phyloP scores from a whole-genome alignment of 768 basidiomycete species.

The Russula sp. region DNA sequence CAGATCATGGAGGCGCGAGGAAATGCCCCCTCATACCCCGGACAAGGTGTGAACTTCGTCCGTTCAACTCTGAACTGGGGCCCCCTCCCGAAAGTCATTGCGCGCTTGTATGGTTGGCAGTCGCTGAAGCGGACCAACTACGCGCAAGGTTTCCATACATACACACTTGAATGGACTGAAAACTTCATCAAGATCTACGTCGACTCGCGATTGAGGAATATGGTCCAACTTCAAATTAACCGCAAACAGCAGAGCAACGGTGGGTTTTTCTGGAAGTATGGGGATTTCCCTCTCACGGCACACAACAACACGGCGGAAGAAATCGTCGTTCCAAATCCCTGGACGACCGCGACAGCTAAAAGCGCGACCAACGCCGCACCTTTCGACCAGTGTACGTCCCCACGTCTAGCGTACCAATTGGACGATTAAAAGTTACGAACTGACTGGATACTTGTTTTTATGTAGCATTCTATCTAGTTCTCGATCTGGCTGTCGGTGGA shows the following conservation, averaged over 20 bases:
- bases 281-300: constrained; percentile 46
- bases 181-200: constrained; percentile 50
- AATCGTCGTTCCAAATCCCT: constrained; percentile 42
- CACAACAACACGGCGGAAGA: constrained; percentile 38
- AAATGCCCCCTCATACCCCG: constrained; percentile 39
- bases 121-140: constrained; percentile 41
- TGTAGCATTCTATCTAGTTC: constrained; percentile 71
- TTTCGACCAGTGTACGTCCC: constrained; percentile 44
- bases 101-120: constrained; percentile 41
- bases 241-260: constrained; percentile 30
- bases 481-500: constrained; percentile 76
- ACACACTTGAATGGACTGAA: constrained; percentile 55
- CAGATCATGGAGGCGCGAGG: constrained; percentile 52
- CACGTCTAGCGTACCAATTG: not conserved
- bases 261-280: constrained; percentile 47
- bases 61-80: constrained; percentile 68
- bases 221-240: constrained; percentile 46
- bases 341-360: constrained; percentile 34
- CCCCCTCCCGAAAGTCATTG: constrained; percentile 38
- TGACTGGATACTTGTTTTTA: constrained; percentile 17
- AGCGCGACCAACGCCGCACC: constrained; percentile 46
- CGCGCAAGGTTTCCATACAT: constrained; percentile 47
- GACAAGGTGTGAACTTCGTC: constrained; percentile 42
- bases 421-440: not conserved
- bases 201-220: constrained; percentile 46